Evolutionary conservation across 208 protist genomes (phyloP), one percentile per base, ranked within the genome.

Genomic region (Porcisia deanei): DNA sequence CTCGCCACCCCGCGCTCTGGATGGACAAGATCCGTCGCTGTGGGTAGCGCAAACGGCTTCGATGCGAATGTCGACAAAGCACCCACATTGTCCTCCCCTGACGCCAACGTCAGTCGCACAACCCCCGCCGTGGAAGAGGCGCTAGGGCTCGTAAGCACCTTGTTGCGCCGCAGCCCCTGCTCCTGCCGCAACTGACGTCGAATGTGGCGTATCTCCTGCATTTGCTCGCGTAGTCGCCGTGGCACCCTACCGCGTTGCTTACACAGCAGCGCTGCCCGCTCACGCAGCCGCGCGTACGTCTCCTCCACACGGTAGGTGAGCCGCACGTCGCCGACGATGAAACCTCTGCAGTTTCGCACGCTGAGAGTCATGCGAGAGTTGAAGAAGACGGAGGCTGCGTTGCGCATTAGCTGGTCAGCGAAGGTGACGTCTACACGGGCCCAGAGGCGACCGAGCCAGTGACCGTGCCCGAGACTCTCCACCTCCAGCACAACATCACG

Each of bases 371-470:
- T 30, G 37, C 49, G 45, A 0, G 65, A 67, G 10, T n/a, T 49
- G 3, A 82, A 53, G 52, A 82, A 82, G 22, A 52, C 57, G 1
- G 53, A 67, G 22, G 39, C 54, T 7, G 72, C 65, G 47, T 77
- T 53, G 54, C 55, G 57, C 65, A 60, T 37, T 16, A 69, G 30
- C 45, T 53, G 43, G 53, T 37, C 37, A 2, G 52, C 41, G 12
- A 45, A 34, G 18, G 57, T 43, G 57, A 55, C 18, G 18, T 57
- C 53, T 18, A 82, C 52, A 12, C 63, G 22, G 10, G 60, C 39
- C 66, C 72, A 82, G 22, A 82, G 63, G 55, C 77, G 72, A 1
- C 77, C 77, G 18, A 77, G 64, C 72, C 77, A 82, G n/a, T 54
- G 65, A 22, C 52, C 77, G 43, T 60, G 43, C 6, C 25, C 45